Evolutionary conservation across 768 basidiomycete species (phyloP), one percentile per base, ranked within the genome.

Genomic region (Suillus luteus): DNA sequence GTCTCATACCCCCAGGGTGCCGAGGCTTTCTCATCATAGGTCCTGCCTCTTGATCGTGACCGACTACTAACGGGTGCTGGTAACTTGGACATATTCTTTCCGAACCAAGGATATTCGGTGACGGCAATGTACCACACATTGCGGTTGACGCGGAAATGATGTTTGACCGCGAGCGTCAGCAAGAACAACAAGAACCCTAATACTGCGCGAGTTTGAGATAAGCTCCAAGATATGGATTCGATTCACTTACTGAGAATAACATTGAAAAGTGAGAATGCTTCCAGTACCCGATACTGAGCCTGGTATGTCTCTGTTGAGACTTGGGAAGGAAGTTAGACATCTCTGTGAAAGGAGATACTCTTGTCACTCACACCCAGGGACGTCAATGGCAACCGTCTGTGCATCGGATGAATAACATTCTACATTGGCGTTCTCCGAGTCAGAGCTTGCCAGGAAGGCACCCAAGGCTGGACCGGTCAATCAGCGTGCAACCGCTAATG

Each of bases 261-360:
- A 69, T 93, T 93, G 74, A 94, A 86, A 62, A 93, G 76, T 7
- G 92, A 86, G 76, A 93, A 93, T 19, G 88, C 85, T 74, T 87
- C 90, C 64, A 94, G 80, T 22, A 93, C 92, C 35, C 88, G 86
- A 73, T 93, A 93, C 80, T 93, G 92, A n/a, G 92, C 91, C 67
- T 92, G 92, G 73, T 89, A 94, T 65, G 90, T 90, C 69, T 92
- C 89, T 27, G 91, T 93, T 62, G 90, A 87, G 77, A 93, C 92
- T 93, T 69, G 19, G 22, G 10, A 37, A 44, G 61, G 57, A 58
- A 11, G 17, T 58, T 14, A 62, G 61, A 31, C 24, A 38, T 41
- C 31, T 59, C 51, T 14, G n/a, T 27, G 11, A 59, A 57, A 5
- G n/a, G 38, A 62, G 4, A 60, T 43, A 27, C 2, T n/a, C 58